Evolutionary conservation across 2,329 filamentous ascomycete genomes (phyloP), one percentile per base, ranked within the genome.

Genomic region (Pyrenophora tritici-repentis): DNA sequence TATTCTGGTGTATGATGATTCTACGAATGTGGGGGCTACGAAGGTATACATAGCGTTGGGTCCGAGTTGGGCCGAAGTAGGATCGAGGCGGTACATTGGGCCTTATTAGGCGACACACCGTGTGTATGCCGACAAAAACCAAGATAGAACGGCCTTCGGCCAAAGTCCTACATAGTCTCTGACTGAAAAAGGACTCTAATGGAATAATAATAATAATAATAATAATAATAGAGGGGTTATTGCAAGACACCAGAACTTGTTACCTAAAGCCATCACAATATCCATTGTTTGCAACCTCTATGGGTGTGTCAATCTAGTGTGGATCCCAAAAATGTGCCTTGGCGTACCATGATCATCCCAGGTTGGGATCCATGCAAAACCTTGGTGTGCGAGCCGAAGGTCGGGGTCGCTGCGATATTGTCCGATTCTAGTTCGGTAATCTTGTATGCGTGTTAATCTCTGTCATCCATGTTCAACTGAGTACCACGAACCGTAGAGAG

Each of bases 351-450:
- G 53, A 36, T 58, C 55, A 16, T 87, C 85, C 74, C 74, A 77
- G 2, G 73, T 73, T 1, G 73, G 68, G 12, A 78, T 77, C 75
- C 76, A 78, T 8, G 75, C 66, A 40, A 73, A 78, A 26, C 70
- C 63, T 26, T 72, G 70, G 48, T 76, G 74, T 12, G 67, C 72
- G 12, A 73, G 65, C n/a, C 73, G 59, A 2, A 77, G 61, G 45
- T 78, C 76, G 4, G 69, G 53, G 51, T 78, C 76, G 3, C 73
- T 74, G 2, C 75, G 68, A 45, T 78, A 70, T 7, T 68, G 72
- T 1, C 71, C 74, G 35, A 75, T 62, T 10, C 76, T 65, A 35
- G 66, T 72, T 14, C 76, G 66, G 56, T 78, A 78, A 56, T 78
- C 75, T 58, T 9, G 3, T 10, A 36, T 2, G n/a, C 2, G 3